Conservation (phyloP, 169 alveolate species). For the Cryptosporidium sp. region DNA sequence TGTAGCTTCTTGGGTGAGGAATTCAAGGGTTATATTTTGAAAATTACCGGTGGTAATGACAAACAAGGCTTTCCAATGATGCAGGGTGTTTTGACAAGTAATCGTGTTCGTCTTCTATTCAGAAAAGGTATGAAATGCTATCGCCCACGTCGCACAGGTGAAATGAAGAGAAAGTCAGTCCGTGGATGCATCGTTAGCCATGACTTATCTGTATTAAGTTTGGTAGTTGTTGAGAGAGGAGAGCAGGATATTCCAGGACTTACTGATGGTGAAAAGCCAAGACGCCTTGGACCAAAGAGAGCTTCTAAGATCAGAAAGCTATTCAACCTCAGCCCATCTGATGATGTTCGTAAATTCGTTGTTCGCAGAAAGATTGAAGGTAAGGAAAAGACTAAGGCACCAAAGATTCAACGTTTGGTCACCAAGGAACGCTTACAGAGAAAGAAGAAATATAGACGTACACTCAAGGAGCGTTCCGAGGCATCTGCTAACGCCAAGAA, state of each 20-base stretch:
- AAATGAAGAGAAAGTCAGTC: constrained; percentile 97
- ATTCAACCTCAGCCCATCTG: constrained; percentile 93
- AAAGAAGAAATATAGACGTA: constrained; percentile 86
- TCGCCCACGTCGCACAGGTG: constrained; percentile 98
- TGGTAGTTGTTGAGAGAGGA: constrained; percentile 98
- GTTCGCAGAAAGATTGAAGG: constrained; percentile 92
- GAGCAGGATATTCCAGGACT: constrained; percentile 95
- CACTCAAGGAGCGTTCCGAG: constrained; percentile 61
- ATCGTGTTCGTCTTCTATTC: constrained; percentile 87
- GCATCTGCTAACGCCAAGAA: constrained; percentile 73
- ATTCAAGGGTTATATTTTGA: constrained; percentile 96
- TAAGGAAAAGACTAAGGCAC: constrained; percentile 94
- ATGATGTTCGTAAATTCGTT: constrained; percentile 96
- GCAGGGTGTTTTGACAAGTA: constrained; percentile 96
- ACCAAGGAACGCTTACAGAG: constrained; percentile 98
- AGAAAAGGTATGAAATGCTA: constrained; percentile 93
- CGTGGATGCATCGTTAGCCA: constrained; percentile 99
- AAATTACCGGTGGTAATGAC: constrained; percentile 98
- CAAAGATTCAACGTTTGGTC: constrained; percentile 99
- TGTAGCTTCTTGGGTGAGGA: constrained; percentile 98
- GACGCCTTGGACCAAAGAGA: constrained; percentile 99
- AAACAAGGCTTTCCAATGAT: constrained; percentile 99
- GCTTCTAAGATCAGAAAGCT: constrained; percentile 97
- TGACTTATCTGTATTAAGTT: constrained; percentile 96
- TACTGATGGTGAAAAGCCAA: constrained; percentile 96